phyloP scores from a whole-genome alignment of 352 stramenopile species.

The Globisporangium irregulare region DNA sequence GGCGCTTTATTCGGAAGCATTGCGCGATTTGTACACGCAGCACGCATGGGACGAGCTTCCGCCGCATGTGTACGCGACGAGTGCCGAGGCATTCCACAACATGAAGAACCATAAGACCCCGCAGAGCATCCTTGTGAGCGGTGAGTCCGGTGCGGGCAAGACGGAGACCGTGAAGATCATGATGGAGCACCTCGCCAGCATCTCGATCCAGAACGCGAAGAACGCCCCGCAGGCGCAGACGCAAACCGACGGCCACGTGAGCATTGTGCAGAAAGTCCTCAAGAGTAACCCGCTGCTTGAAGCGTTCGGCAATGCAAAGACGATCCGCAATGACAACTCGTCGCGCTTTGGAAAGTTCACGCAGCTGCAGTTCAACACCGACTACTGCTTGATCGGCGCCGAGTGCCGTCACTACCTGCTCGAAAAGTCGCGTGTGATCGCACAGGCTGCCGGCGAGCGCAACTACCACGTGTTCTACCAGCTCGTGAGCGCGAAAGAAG shows the following conservation, averaged over 20 bases:
- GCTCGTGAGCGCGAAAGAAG: constrained; percentile 69
- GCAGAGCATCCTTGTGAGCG: constrained; percentile 87
- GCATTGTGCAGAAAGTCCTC: constrained; percentile 84
- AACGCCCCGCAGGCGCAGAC: constrained; percentile 50
- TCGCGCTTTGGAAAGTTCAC: constrained; percentile 95
- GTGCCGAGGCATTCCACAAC: constrained; percentile 76
- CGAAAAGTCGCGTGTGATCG: constrained; percentile 95
- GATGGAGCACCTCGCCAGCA: constrained; percentile 93
- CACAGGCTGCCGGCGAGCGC: constrained; percentile 87
- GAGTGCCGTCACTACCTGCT: constrained; percentile 94
- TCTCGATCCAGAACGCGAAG: constrained; percentile 67
- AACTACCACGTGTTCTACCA: constrained; percentile 99
- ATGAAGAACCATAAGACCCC: constrained; percentile 71
- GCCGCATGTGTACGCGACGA: constrained; percentile 90
- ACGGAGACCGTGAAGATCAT: constrained; percentile 96
- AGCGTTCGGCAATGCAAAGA: constrained; percentile 91
- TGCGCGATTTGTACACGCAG: constrained; percentile 70
- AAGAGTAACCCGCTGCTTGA: constrained; percentile 90
- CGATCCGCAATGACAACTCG: constrained; percentile 94
- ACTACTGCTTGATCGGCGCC: constrained; percentile 85
- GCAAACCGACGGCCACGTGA: constrained; percentile 73
- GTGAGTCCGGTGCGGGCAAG: constrained; percentile 88
- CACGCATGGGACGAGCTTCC: constrained; percentile 65
- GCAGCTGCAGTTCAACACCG: constrained; percentile 90
- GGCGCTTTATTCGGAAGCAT: constrained; percentile 77